Base-by-base conservation (phyloP, 768 basidiomycete species). In the Auriculariales sp. region DNA sequence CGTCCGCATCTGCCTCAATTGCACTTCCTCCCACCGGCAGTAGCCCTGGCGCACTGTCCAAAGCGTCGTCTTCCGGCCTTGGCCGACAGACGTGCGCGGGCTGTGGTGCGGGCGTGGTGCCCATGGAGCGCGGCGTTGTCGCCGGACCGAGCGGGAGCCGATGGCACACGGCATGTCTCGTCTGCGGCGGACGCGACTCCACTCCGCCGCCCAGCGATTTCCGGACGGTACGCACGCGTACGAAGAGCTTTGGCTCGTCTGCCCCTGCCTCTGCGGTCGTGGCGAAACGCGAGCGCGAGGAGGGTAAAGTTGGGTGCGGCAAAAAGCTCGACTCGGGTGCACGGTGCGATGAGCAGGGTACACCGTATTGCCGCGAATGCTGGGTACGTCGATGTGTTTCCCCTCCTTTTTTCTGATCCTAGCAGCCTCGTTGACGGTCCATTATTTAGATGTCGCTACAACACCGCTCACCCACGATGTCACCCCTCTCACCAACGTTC, bases 141-240 rank as follows among this genome's bases (percentile, higher is more conserved):
- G 81, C 85, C 25, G 88, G 88, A 3, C 88, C 88, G 22, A 81
- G 84, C 52, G 83, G 83, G 30, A 79, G 81, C 28, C 74, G 75
- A 54, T 91, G 88, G 88, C 88, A 91, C 61, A 69, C 73, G 5
- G 59, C 71, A 32, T 91, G 88, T 62, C 70, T 91, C 46, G 71
- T 87, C 4, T 91, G 88, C 58, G 88, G 88, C 1, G 88, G 88
- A 0, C n/a, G n/a, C n/a, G n/a, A n/a, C n/a, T n/a, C n/a, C n/a
- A n/a, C n/a, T 45, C 42, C 39, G 29, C 24, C 28, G 28, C 27
- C 25, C 33, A 28, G 14, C 32, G 45, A 44, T 32, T 28, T 29
- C n/a, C 36, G 12, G 39, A 17, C 46, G 51, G 22, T n/a, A 15
- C 47, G 22, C 34, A 28, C 10, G 46, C 24, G 25, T 17, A 25